These are phyloP conservation scores for Phytopythium delawarense DNA, from an alignment of 352 stramenopile genomes.

Conservation along the genomic window DNA sequence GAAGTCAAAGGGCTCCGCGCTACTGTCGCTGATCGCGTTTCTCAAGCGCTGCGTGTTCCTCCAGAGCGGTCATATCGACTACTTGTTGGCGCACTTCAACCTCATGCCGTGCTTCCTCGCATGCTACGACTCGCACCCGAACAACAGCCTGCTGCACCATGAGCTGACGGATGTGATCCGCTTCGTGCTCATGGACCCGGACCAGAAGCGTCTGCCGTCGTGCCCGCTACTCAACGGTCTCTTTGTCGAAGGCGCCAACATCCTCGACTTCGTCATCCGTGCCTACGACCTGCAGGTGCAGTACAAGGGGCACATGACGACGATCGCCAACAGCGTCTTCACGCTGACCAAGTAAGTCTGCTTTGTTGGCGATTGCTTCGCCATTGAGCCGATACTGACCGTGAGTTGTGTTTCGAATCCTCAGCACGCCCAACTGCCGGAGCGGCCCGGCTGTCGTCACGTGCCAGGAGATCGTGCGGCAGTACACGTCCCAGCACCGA, in stretches of 20 bases:
- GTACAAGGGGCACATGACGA: conserved; percentile 88
- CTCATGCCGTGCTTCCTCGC: conserved; percentile 81
- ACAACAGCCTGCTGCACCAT: conserved; percentile 82
- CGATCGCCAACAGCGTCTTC: conserved; percentile 88
- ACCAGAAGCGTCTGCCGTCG: conserved; percentile 74
- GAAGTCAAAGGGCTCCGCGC: conserved; percentile 58
- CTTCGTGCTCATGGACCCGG: conserved; percentile 81
- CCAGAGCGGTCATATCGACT: conserved; percentile 67
- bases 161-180: conserved; percentile 84
- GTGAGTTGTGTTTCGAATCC: not conserved
- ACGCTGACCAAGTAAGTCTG: conserved; percentile 74
- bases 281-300: conserved; percentile 74
- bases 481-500: conserved; percentile 64
- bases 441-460: conserved; percentile 46
- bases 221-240: conserved; percentile 78
- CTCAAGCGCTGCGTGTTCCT: conserved; percentile 81
- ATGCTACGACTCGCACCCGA: conserved; percentile 73
- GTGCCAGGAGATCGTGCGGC: conserved; percentile 74
- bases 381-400: conserved; percentile 8
- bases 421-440: conserved; percentile 67
- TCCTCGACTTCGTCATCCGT: conserved; percentile 79
- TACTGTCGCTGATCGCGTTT: conserved; percentile 78
- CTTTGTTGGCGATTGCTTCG: not conserved
- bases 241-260: conserved; percentile 63
- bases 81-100: conserved; percentile 62